Base-by-base conservation (phyloP, 1,284 basidiomycete species). In the Phellinidium pouzarii region DNA sequence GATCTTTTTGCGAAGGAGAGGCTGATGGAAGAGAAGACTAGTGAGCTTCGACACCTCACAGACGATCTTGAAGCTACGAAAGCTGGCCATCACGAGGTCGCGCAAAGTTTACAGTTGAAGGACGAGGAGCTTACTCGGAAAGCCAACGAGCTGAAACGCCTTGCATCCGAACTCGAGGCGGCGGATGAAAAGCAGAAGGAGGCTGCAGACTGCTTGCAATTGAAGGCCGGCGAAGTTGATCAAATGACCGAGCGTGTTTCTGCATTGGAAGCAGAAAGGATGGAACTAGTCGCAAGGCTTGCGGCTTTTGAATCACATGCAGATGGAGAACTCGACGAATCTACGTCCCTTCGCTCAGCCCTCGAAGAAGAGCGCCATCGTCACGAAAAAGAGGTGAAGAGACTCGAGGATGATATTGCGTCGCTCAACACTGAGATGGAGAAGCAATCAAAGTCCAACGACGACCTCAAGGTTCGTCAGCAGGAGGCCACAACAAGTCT, bases 331-430 rank as follows among this genome's bases (percentile, higher is more conserved):
- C 37, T 50, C 4, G 26, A 31, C 19, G 53, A 51, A 23, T 26
- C 48, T n/a, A 34, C 37, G 1, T 29, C 38, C 1, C 49, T 55
- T 45, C 49, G 38, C 9, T 45, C 44, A 12, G 29, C 22, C 14
- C 20, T 55, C 9, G 53, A 55, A 20, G 53, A 55, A 20, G 53
- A 55, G 37, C 34, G 48, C 14, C 19, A 23, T 22, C 22, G 17
- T 31, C 38, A 36, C 43, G 48, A 47, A 11, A 17, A 37, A 11
- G 17, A 40, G 17, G 29, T 48, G n/a, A 49, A 52, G 45, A 42
- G 63, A 22, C 59, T 67, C 3, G 60, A 65, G 31, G 54, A 63
- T n/a, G 64, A 68, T 37, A 51, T 70, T 12, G 25, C 25, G 14
- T 37, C 46, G 9, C 27, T 51, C 14, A n/a, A 43, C 5, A 11